A percentile compares a stretch with the other conserved stretches of the same genome.
Conservation (phyloP, 805 yeast species). For the Diddensiella caesifluorescens region DNA sequence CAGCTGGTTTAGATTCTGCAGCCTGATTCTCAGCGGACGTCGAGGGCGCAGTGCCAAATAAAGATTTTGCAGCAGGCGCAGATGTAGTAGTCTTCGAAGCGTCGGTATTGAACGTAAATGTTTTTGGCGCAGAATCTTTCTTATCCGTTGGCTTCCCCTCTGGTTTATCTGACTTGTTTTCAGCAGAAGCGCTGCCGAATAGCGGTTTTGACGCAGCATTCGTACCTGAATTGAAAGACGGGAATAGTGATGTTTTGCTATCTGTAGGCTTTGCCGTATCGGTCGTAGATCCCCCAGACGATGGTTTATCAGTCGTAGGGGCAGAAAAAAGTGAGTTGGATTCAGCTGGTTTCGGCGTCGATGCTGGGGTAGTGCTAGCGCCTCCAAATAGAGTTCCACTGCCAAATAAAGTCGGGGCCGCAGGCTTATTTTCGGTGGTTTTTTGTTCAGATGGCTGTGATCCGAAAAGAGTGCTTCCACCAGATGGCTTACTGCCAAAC, state of each 20-base stretch:
- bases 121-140: too few relatives aligned
- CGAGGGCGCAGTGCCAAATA: conserved; percentile 14
- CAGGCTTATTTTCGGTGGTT: too few relatives aligned
- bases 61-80: conserved; percentile 7
- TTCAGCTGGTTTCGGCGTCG: too few relatives aligned
- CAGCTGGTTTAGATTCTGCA: conserved; percentile 7
- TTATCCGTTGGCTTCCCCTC: too few relatives aligned
- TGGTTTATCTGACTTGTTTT: too few relatives aligned
- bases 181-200: conserved; percentile 20
- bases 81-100: conserved; percentile 3
- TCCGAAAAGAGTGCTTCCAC: too few relatives aligned
- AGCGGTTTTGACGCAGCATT: conserved; percentile 14
- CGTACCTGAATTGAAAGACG: conserved; percentile 11
- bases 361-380: too few relatives aligned
- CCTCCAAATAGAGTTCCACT: too few relatives aligned
- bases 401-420: too few relatives aligned
- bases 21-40: conserved; percentile 7
- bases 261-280: conserved; percentile 3
- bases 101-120: too few relatives aligned
- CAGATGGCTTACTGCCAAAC: conserved; percentile 4
- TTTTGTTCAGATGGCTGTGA: too few relatives aligned
- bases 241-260: conserved; percentile 6
- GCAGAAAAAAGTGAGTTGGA: too few relatives aligned
- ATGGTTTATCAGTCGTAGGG: conserved; percentile 13
- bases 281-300: conserved; percentile 3